A percentile compares a stretch with the other conserved stretches of the same genome.
phyloP scores from a whole-genome alignment of 371 early-diverging fungal species.

The Rhizopus sp. region DNA sequence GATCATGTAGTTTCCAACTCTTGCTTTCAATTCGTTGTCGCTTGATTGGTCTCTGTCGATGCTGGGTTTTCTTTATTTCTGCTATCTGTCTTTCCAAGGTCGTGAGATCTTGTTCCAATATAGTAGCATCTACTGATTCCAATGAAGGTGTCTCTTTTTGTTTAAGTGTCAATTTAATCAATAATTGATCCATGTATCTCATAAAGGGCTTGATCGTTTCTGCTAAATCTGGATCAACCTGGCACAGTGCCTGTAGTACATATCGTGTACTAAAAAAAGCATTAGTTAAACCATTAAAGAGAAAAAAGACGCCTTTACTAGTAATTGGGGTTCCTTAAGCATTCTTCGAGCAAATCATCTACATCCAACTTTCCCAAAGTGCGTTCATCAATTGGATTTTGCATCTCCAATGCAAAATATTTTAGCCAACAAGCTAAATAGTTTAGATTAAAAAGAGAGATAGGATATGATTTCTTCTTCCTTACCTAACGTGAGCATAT shows the following conservation, averaged over 20 bases:
- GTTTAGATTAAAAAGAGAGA: background rate
- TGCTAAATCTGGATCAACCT: slow-evolving; percentile 20
- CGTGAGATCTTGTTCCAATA: slow-evolving; percentile 21
- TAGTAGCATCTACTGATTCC: slow-evolving; percentile 8
- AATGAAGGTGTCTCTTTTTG: slow-evolving; percentile 6
- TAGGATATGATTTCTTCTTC: background rate
- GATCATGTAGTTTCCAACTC: slow-evolving; percentile 31
- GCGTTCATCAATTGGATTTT: slow-evolving; percentile 1
- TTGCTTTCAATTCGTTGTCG: background rate
- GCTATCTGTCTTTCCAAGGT: slow-evolving; percentile 24
- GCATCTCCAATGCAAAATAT: slow-evolving; percentile 30
- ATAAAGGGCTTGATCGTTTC: slow-evolving; percentile 34
- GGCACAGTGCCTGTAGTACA: slow-evolving; percentile 27
- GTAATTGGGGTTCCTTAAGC: slow-evolving; percentile 36
- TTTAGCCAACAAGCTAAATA: slow-evolving; percentile 44
- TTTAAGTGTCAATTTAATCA: slow-evolving; percentile 15
- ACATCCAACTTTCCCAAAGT: slow-evolving; percentile 26
- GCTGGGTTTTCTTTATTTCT: slow-evolving; percentile 16
- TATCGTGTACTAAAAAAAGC: slow-evolving; percentile 28
- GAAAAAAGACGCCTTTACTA: slow-evolving; percentile 32
- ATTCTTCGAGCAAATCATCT: slow-evolving; percentile 41
- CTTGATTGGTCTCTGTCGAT: background rate
- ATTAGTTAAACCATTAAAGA: background rate
- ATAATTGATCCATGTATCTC: slow-evolving; percentile 35
- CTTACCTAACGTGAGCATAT: slow-evolving; percentile 44